These are phyloP conservation scores for Globisporangium paddicum DNA, from an alignment of 352 stramenopile species.

Conservation along the genomic window DNA sequence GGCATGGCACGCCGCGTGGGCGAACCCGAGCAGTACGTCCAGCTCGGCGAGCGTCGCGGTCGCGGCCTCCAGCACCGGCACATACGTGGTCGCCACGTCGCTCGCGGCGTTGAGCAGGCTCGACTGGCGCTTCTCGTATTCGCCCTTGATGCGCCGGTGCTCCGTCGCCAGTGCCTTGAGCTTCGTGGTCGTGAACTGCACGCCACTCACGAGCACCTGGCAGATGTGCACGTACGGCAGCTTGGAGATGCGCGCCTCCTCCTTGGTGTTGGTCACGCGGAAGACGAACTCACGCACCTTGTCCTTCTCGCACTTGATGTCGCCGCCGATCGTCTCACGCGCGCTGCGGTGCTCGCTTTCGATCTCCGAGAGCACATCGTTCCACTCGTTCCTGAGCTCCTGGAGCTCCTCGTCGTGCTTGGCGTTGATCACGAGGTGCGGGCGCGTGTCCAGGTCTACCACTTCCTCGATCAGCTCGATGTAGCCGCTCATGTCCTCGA, in stretches of 20 bases:
- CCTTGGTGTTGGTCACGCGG: slow-evolving; percentile 92
- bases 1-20: slow-evolving; percentile 91
- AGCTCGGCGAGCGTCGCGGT: slow-evolving; percentile 87
- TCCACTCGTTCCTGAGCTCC: slow-evolving; percentile 68
- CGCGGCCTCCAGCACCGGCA: slow-evolving; percentile 93
- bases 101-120: slow-evolving; percentile 92
- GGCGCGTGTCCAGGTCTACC: slow-evolving; percentile 76
- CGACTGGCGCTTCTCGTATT: slow-evolving; percentile 92
- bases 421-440: slow-evolving; percentile 72
- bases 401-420: slow-evolving; percentile 85
- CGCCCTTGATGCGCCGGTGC: slow-evolving; percentile 76
- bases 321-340: slow-evolving; percentile 57
- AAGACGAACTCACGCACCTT: slow-evolving; percentile 92
- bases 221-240: slow-evolving; percentile 89
- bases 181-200: slow-evolving; percentile 96
- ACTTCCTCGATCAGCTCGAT: slow-evolving; percentile 77
- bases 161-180: slow-evolving; percentile 84
- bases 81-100: slow-evolving; percentile 94
- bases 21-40: slow-evolving; percentile 95
- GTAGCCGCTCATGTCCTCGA: slow-evolving; percentile 62
- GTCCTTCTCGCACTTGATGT: slow-evolving; percentile 92
- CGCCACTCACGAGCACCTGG: slow-evolving; percentile 95
- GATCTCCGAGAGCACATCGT: slow-evolving; percentile 60
- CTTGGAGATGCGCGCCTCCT: slow-evolving; percentile 89
- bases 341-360: slow-evolving; percentile 78